Evolutionary conservation across 1,139 yeast genomes (phyloP).

Genomic region (Diutina mesorugosa): DNA sequence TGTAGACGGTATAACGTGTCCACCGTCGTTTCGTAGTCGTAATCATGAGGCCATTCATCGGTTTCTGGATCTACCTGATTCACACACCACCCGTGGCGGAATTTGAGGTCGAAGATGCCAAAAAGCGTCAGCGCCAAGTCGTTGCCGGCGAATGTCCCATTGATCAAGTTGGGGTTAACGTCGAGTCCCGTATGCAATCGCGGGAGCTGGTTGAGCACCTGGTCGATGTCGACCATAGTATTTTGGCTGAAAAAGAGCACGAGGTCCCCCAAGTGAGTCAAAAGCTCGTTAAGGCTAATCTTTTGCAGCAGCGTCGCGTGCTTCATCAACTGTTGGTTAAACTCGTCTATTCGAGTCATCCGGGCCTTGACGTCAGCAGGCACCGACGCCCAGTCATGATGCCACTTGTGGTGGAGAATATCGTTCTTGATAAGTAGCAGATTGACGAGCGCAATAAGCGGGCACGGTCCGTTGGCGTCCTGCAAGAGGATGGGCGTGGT

Average conservation of each 20-base stretch:
- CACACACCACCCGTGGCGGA: constrained; percentile 40
- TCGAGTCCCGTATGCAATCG: constrained; percentile 58
- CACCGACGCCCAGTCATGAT: background rate
- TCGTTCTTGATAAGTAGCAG: constrained; percentile 43
- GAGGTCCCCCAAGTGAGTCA: constrained; percentile 34
- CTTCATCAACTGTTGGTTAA: constrained; percentile 9
- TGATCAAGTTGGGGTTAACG: constrained; percentile 54
- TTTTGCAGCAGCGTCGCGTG: constrained; percentile 2
- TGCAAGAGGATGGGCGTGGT: constrained; percentile 58
- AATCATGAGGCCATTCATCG: background rate
- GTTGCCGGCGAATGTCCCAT: constrained; percentile 43
- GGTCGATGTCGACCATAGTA: constrained; percentile 14
- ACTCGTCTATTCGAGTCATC: background rate
- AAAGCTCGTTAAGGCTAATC: constrained; percentile 16
- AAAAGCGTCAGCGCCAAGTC: constrained; percentile 25
- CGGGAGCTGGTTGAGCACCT: constrained; percentile 42
- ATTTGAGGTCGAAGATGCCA: constrained; percentile 22
- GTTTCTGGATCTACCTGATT: constrained; percentile 9
- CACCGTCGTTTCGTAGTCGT: constrained; percentile 4
- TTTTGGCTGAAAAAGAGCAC: constrained; percentile 10
- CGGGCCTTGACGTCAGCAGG: background rate
- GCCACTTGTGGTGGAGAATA: constrained; percentile 8
- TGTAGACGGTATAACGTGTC: constrained; percentile 15
- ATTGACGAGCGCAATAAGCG: constrained; percentile 71
- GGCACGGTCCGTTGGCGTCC: constrained; percentile 81